These are phyloP conservation scores for Phtheirospermum japonicum DNA, from an alignment of 257 asterid species.

Conservation along the genomic window DNA sequence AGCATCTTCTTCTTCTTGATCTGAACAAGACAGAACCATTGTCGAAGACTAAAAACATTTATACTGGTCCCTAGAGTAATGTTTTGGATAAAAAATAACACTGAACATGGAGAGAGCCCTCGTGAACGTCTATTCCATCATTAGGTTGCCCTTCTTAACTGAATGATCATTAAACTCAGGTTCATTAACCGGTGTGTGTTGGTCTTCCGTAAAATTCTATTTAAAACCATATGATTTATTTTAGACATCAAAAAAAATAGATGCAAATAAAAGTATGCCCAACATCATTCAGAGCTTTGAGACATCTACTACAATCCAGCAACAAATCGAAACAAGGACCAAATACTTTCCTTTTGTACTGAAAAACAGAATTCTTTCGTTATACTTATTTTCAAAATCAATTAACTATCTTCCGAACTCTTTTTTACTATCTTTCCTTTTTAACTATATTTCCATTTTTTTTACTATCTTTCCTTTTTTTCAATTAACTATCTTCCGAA, in stretches of 20 bases:
- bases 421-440: no score
- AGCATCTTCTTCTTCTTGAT: conserved; percentile 37
- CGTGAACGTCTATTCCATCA: conserved; percentile 34
- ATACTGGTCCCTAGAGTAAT: conserved; percentile 1
- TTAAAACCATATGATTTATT: conserved; percentile 12
- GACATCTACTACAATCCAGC: not conserved
- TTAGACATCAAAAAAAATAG: conserved; percentile 24
- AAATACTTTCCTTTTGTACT: not conserved
- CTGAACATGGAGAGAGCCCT: conserved; percentile 45
- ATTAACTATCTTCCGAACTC: no score
- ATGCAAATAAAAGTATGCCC: conserved; percentile 14
- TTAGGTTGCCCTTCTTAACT: conserved; percentile 32
- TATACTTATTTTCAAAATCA: no score
- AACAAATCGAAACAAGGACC: no score
- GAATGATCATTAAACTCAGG: conserved; percentile 45
- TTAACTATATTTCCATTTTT: no score
- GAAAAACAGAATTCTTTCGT: no score
- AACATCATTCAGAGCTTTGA: conserved; percentile 1
- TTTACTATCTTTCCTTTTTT: no score
- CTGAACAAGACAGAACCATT: conserved; percentile 24
- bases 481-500: no score
- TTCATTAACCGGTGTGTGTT: conserved; percentile 41
- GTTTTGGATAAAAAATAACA: conserved; percentile 29
- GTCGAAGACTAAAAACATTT: conserved; percentile 18
- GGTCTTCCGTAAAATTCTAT: conserved; percentile 55